These are phyloP conservation scores for Cystobasidium sp. DNA, from an alignment of 1,284 basidiomycete species.

Conservation along the genomic window DNA sequence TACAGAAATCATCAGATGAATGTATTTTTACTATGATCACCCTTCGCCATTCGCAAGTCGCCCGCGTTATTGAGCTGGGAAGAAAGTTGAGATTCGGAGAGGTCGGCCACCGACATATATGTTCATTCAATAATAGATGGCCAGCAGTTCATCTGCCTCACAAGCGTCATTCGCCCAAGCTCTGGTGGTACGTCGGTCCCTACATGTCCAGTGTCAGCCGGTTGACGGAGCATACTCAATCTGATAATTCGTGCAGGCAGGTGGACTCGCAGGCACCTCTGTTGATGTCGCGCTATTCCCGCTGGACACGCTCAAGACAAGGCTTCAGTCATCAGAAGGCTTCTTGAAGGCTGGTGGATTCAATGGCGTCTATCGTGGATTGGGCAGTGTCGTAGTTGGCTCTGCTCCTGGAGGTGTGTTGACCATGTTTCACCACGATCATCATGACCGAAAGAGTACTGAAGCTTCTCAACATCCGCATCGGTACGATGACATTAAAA, in stretches of 20 bases:
- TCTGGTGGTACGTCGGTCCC: constrained; percentile 11
- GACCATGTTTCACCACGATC: background rate
- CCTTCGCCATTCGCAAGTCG: too few species aligned
- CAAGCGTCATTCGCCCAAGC: constrained; percentile 38
- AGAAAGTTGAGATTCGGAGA: background rate
- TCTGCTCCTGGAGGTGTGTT: constrained; percentile 87
- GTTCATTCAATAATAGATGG: background rate
- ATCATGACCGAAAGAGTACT: background rate
- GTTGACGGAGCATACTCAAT: background rate
- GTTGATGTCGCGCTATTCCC: constrained; percentile 96
- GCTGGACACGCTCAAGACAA: constrained; percentile 94
- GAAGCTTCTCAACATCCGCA: background rate
- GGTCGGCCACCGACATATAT: background rate
- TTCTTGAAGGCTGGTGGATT: constrained; percentile 88
- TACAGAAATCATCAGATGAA: too few species aligned
- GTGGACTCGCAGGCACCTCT: constrained; percentile 81
- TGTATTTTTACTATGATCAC: too few species aligned
- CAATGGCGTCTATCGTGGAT: constrained; percentile 86
- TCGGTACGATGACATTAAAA: background rate
- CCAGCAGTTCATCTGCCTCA: constrained; percentile 6
- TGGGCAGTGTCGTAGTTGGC: constrained; percentile 93
- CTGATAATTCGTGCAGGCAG: constrained; percentile 64
- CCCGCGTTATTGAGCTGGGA: too few species aligned
- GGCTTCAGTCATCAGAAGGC: constrained; percentile 85
- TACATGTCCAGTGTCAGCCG: background rate